Evolutionary conservation across 495 filamentous ascomycete genomes (phyloP).

Genomic region (Cairneyella variabilis): DNA sequence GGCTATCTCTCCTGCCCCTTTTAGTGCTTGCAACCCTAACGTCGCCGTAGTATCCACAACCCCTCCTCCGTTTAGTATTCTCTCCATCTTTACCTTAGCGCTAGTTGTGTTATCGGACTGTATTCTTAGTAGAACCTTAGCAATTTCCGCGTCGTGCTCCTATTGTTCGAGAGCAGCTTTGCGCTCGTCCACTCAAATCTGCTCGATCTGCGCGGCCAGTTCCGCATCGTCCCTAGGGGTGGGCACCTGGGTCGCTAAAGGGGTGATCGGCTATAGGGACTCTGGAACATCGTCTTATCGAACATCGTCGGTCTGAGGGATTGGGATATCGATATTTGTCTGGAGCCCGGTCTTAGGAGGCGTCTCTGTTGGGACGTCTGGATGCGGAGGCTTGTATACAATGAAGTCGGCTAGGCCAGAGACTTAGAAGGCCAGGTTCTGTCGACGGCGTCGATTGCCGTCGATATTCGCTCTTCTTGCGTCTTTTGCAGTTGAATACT

Average conservation of each 20-base stretch:
- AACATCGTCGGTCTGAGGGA: neutral
- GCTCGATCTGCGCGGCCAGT: too few relatives aligned
- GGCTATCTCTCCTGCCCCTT: neutral
- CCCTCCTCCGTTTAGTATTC: neutral
- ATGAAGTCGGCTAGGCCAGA: neutral
- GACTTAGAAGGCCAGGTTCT: too few relatives aligned
- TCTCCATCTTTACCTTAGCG: neutral
- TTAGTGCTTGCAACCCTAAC: neutral
- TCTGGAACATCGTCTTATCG: neutral
- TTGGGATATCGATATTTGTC: neutral
- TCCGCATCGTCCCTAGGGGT: too few relatives aligned
- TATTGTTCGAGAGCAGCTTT: too few relatives aligned
- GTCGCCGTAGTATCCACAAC: neutral
- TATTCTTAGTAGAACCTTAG: neutral
- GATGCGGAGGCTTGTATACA: neutral
- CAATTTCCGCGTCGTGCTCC: neutral
- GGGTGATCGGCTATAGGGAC: neutral
- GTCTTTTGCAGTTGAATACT: too few relatives aligned
- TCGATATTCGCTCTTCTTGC: too few relatives aligned
- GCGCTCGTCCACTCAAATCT: too few relatives aligned
- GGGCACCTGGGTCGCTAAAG: neutral
- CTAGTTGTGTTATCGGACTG: neutral
- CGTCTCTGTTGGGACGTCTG: neutral
- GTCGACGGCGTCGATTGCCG: too few relatives aligned
- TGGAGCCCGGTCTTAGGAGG: neutral